Evolutionary conservation across 352 stramenopile species (phyloP).

Genomic region (Phytophthora vignae): DNA sequence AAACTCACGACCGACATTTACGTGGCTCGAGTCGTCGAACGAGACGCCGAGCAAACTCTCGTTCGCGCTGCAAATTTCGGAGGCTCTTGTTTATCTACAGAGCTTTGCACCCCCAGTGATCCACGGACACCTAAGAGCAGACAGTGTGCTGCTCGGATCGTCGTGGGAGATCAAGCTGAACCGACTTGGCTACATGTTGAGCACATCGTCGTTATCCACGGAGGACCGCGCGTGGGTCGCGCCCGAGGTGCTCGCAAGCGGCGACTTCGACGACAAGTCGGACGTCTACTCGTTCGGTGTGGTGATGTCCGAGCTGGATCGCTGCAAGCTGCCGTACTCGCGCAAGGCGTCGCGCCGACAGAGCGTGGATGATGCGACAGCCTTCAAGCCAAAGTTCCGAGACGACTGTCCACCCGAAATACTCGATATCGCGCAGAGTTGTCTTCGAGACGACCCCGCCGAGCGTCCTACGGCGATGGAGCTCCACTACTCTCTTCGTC

Average conservation of each 20-base stretch:
- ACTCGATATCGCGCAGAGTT: slow-evolving; percentile 49
- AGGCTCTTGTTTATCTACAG: slow-evolving; percentile 72
- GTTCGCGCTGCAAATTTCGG: slow-evolving; percentile 64
- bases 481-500: slow-evolving; percentile 65
- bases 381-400: slow-evolving; percentile 48
- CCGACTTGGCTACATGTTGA: slow-evolving; percentile 58
- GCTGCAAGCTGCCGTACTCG: slow-evolving; percentile 50
- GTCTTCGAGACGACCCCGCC: slow-evolving; percentile 50
- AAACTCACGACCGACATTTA: slow-evolving; percentile 29
- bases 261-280: slow-evolving; percentile 64
- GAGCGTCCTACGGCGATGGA: slow-evolving; percentile 66
- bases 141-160: slow-evolving; percentile 65
- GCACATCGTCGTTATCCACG: slow-evolving; percentile 36
- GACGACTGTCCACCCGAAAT: slow-evolving; percentile 57
- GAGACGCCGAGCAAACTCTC: slow-evolving; percentile 49
- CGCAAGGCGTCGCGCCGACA: slow-evolving; percentile 24
- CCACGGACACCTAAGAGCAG: slow-evolving; percentile 65
- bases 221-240: slow-evolving; percentile 53
- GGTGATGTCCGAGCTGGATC: slow-evolving; percentile 72
- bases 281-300: slow-evolving; percentile 82
- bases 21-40: slow-evolving; percentile 42
- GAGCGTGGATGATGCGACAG: slow-evolving; percentile 24
- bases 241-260: slow-evolving; percentile 67
- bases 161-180: slow-evolving; percentile 66
- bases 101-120: slow-evolving; percentile 69